Evolutionary conservation across 345 rosid species (phyloP), one percentile per base, ranked within the genome.

Genomic region (Gossypium stocksii): DNA sequence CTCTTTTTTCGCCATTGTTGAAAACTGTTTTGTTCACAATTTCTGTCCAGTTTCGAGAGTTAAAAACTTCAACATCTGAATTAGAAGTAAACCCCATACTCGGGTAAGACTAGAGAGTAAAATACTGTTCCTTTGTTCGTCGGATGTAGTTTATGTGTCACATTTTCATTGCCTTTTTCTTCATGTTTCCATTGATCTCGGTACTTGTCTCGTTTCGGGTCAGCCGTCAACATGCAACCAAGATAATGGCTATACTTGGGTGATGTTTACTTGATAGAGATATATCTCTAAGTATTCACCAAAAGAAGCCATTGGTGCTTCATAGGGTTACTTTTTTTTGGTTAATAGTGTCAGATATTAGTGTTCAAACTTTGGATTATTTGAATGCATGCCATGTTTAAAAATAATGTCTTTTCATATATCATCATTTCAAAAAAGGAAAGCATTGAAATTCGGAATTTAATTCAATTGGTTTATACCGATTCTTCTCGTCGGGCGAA

Each of bases 101-200:
- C 58, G 73, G 61, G 73, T 74, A 75, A 53, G 81, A 80, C 72
- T 70, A 68, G 75, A 58, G 13, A 64, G 62, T 57, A 46, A 73
- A 54, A 78, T 61, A 52, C 62, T 70, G 73, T 67, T 72, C n/a
- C n/a, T 77, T 16, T 46, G 65, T 48, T 66, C 12, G 9, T 22
- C 2, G 8, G 63, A 58, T 51, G 70, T 22, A 53, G 29, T 29
- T 70, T 72, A 4, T 60, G n/a, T 27, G 15, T 23, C 59, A 43
- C 17, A 2, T 15, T 60, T 46, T 16, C 11, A 3, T 58, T 45
- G 3, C 9, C 7, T 66, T 60, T 11, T 11, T 9, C 0, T 34
- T 4, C 38, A 5, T 34, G 41, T 34, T 34, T 34, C 41, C 41
- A 34, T 34, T 5, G 41, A 34, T 34, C 41, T 34, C 41, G 41